Evolutionary conservation across 306 rosid species (phyloP), one percentile per base, ranked within the genome.

Genomic region (Acacia acuminata): DNA sequence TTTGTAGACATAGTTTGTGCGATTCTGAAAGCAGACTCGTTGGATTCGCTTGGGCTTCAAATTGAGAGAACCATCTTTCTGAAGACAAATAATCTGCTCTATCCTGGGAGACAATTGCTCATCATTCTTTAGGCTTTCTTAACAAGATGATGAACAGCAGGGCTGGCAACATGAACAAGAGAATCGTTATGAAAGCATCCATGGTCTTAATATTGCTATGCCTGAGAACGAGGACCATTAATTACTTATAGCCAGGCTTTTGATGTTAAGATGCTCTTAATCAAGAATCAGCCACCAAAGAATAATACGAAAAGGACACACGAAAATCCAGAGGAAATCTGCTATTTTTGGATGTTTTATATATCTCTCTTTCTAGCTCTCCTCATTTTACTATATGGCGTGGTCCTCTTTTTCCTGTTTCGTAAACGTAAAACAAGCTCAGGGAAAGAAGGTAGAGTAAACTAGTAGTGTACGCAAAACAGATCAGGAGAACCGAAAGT

Each of bases 401-500:
- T 43, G 75, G 75, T 71, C 56, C 55, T 71, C 75, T 71, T 10
- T 71, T 20, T n/a, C 24, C 20, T n/a, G 27, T 15, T 61, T 60
- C n/a, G 27, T 38, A 76, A 58, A n/a, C 53, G 56, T 12, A 71
- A 43, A 58, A 36, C 44, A 30, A 38, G 22, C 22, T 32, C 63
- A 5, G 13, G 55, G n/a, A 72, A 73, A 81, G 73, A 63, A 19
- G 61, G 67, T 53, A 51, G 61, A 30, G 58, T 34, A 60, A 42
- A 47, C 58, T 25, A 71, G 47, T 9, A 50, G 42, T 44, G 61
- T 16, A 14, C 61, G 63, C 36, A 77, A 66, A 40, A 60, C 48
- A 70, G 81, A 87, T 74, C 85, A 73, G 78, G 67, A 55, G 30
- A 44, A 58, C 5, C 75, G 11, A 56, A 38, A 24, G 10, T 50